phyloP scores from a whole-genome alignment of 768 basidiomycete genomes.

The Mycena crocata region DNA sequence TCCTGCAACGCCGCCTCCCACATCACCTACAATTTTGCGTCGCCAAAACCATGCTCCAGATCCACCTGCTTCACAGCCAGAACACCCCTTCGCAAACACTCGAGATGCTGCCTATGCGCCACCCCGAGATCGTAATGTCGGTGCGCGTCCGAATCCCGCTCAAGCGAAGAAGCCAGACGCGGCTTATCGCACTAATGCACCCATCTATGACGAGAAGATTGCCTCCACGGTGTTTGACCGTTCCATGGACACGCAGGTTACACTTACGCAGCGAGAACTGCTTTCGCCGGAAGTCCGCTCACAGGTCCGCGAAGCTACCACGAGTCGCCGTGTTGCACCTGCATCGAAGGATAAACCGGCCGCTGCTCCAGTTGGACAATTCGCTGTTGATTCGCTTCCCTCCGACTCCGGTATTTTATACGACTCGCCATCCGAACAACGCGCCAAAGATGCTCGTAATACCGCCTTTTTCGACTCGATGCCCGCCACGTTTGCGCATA shows the following conservation, averaged over 20 bases:
- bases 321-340: constrained; percentile 8
- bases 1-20: background rate
- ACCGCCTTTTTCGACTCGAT: constrained; percentile 2
- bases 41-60: too few relatives aligned
- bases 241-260: constrained; percentile 32
- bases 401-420: background rate
- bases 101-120: constrained; percentile 33
- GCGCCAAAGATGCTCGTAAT: background rate
- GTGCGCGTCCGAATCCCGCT: too few relatives aligned
- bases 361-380: background rate
- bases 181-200: constrained; percentile 30
- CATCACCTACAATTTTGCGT: too few relatives aligned
- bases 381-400: background rate
- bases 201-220: constrained; percentile 33
- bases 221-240: constrained; percentile 25
- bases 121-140: constrained; percentile 26
- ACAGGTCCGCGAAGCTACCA: constrained; percentile 31
- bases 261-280: constrained; percentile 34
- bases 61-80: too few relatives aligned
- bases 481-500: background rate
- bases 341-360: background rate
- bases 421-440: background rate
- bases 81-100: constrained; percentile 17
- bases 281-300: constrained; percentile 35
- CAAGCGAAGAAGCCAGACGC: constrained; percentile 23